A percentile compares a stretch with the other conserved stretches of the same genome.
Conservation (phyloP, 352 stramenopile genomes). For the Globisporangium radiosum region DNA sequence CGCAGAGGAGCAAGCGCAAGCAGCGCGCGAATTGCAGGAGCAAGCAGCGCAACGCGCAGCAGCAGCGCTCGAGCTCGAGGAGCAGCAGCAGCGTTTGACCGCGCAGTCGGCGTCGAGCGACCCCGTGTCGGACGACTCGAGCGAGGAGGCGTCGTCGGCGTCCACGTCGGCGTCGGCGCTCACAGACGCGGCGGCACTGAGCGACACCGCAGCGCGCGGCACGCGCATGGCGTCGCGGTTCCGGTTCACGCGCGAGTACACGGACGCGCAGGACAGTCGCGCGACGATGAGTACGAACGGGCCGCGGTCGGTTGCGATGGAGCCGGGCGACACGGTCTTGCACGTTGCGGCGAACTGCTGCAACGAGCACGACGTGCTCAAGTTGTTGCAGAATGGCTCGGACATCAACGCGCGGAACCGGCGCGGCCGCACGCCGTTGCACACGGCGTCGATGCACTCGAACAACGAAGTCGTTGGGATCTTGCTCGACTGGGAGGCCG, state of each 20-base stretch:
- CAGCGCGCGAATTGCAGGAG: constrained; percentile 16
- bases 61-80: constrained; percentile 23
- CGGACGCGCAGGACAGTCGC: constrained; percentile 29
- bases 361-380: constrained; percentile 81
- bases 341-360: constrained; percentile 84
- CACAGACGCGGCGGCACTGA: neutral
- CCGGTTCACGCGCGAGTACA: constrained; percentile 80
- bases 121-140: constrained; percentile 68
- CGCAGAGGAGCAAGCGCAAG: constrained; percentile 5
- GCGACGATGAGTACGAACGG: constrained; percentile 32
- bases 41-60: constrained; percentile 35
- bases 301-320: constrained; percentile 76
- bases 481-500: constrained; percentile 75
- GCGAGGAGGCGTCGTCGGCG: constrained; percentile 29
- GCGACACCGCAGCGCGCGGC: constrained; percentile 14
- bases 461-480: constrained; percentile 81
- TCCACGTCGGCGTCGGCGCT: constrained; percentile 5
- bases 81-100: constrained; percentile 50
- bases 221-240: constrained; percentile 57
- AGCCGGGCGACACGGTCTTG: constrained; percentile 80
- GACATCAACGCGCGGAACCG: constrained; percentile 82
- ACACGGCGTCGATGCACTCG: constrained; percentile 76
- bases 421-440: constrained; percentile 67
- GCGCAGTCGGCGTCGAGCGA: constrained; percentile 54
- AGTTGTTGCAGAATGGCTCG: constrained; percentile 81